These are phyloP conservation scores for Chlorella ohadii DNA, from an alignment of 139 green algal genomes.

Conservation along the genomic window DNA sequence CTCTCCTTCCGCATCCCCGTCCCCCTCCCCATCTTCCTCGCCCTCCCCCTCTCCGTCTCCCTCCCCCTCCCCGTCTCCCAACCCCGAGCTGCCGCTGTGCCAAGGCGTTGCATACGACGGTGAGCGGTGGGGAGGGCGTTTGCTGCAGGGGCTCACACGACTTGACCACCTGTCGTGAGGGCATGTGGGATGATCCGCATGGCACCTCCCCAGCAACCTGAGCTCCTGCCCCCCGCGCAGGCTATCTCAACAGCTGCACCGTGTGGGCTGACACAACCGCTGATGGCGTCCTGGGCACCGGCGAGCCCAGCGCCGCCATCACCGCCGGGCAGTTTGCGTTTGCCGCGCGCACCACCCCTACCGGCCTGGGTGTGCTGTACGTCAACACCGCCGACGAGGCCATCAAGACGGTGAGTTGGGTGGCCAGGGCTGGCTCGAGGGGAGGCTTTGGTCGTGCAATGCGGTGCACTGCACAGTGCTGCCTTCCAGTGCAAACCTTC, in stretches of 20 bases:
- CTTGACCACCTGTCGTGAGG: too few relatives aligned
- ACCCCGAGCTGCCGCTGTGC: not conserved
- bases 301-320: not conserved
- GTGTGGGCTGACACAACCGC: not conserved
- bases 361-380: not conserved
- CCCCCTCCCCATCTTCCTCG: not conserved
- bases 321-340: not conserved
- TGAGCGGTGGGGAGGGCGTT: not conserved
- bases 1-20: not conserved
- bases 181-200: too few relatives aligned
- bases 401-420: not conserved
- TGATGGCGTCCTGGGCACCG: not conserved
- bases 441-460: too few relatives aligned
- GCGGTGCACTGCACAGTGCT: too few relatives aligned
- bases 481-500: too few relatives aligned
- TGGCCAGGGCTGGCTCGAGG: not conserved
- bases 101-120: not conserved
- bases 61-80: not conserved
- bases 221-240: not conserved
- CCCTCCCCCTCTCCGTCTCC: not conserved
- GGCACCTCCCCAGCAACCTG: too few relatives aligned
- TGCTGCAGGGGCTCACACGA: too few relatives aligned
- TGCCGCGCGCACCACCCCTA: not conserved
- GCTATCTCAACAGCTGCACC: constrained; percentile 17
- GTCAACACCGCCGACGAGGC: not conserved